These are phyloP conservation scores for Raddia guianensis DNA, from an alignment of 176 grass and related monocot genomes.

Conservation along the genomic window DNA sequence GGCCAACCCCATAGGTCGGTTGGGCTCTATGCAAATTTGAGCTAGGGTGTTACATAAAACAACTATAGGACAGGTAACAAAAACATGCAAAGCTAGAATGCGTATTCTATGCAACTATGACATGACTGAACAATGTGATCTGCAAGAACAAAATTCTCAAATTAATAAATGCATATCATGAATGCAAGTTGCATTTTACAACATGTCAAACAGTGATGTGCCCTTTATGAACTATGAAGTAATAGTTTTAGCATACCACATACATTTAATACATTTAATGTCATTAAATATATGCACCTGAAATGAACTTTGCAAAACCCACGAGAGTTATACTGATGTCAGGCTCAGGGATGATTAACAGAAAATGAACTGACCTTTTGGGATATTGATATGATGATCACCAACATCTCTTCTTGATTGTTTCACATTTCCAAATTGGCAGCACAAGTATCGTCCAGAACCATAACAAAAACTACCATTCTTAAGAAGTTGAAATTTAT, in stretches of 20 bases:
- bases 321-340: not conserved
- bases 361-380: slow-evolving; percentile 71
- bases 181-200: not conserved
- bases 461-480: slow-evolving; percentile 87
- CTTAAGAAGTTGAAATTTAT: slow-evolving; percentile 89
- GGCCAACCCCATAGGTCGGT: too few species aligned
- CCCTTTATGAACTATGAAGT: not conserved
- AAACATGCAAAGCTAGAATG: not conserved
- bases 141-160: not conserved
- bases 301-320: slow-evolving; percentile 17
- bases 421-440: slow-evolving; percentile 71
- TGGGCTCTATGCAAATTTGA: too few species aligned
- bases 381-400: slow-evolving; percentile 64
- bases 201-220: not conserved
- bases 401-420: slow-evolving; percentile 52
- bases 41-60: not conserved
- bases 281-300: not conserved
- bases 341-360: slow-evolving; percentile 20
- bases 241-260: not conserved
- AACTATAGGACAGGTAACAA: slow-evolving; percentile 2
- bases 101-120: not conserved
- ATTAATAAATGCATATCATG: not conserved
- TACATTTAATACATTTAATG: slow-evolving; percentile 12
- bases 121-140: not conserved
- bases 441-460: slow-evolving; percentile 94